These are phyloP conservation scores for Boletus rubropictus DNA, from an alignment of 768 basidiomycete species.

Conservation along the genomic window DNA sequence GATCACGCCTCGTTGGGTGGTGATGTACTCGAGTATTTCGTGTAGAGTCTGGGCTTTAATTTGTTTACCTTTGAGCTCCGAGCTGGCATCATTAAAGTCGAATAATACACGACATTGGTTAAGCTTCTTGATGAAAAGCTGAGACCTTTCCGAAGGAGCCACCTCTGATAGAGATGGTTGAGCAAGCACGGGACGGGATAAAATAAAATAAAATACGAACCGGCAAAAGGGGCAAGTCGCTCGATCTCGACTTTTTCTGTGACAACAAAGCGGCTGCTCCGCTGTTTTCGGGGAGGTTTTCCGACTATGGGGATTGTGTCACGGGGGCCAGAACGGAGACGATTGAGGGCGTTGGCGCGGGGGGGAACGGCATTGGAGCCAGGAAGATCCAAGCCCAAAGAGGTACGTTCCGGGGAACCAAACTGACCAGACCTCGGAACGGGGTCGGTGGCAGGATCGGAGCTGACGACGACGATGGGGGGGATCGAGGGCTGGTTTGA, in stretches of 20 bases:
- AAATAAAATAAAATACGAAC: conserved; percentile 34
- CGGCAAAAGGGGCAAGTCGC: conserved; percentile 83
- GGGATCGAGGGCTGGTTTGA: conserved; percentile 48
- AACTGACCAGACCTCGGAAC: conserved; percentile 38
- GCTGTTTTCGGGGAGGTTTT: conserved; percentile 95
- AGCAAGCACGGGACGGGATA: conserved; percentile 7
- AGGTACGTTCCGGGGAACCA: conserved; percentile 44
- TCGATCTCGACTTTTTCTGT: conserved; percentile 96
- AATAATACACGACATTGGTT: conserved; percentile 96
- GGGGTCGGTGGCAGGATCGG: conserved; percentile 52
- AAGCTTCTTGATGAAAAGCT: conserved; percentile 90
- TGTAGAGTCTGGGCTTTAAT: conserved; percentile 97
- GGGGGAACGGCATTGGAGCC: conserved; percentile 50
- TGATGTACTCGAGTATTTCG: conserved; percentile 99
- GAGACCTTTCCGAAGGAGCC: conserved; percentile 77
- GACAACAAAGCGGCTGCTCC: conserved; percentile 93
- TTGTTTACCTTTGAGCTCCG: conserved; percentile 95
- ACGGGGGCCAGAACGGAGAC: conserved; percentile 79
- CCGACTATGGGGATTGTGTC: conserved; percentile 96
- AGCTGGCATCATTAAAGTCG: conserved; percentile 96
- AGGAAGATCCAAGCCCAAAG: conserved; percentile 42
- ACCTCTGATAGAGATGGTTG: conserved; percentile 54
- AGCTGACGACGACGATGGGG: conserved; percentile 82
- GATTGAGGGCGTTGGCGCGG: conserved; percentile 61
- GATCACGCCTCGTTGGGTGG: conserved; percentile 91